Evolutionary conservation across 805 yeast species (phyloP), one percentile per base, ranked within the genome.

Genomic region (Saccharomycopsis babjevae): DNA sequence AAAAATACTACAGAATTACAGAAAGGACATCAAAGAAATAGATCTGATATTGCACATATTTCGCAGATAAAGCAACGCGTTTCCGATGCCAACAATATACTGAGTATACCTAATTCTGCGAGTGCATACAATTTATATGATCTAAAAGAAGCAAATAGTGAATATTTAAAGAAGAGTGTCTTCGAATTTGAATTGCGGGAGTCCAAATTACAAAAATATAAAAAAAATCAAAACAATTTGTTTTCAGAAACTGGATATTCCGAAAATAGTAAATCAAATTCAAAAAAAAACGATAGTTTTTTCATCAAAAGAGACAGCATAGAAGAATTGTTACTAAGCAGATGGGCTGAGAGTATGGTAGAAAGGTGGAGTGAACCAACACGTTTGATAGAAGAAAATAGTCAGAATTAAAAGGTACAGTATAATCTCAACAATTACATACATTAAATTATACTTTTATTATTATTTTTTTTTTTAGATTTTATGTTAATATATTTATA

Each of bases 311-410:
- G 61, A 18, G 73, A 70, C 56, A 66, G 65, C 25, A 70, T 71
- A 11, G 84, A 80, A 65, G 80, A 79, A 64, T 65, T 80, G 20
- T 64, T 80, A 50, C 62, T 79, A 57, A 76, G 77, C 32, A 70
- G 83, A 63, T 80, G 84, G 84, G 77, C 81, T 1, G 82, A 74
- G 58, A 70, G 72, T 3, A 68, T 72, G 65, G 56, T 73, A 18
- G 67, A 66, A 34, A 50, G 62, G 20, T 66, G 64, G 64, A 59
- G 57, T 42, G 52, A 28, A 16, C n/a, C 52, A 22, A 46, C 32
- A 5, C 13, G 18, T 11, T 10, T 22, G 2, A 22, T 46, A 16
- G 32, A 46, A 25, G 28, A 46, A 1, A 15, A 46, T 25, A 11
- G 16, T 25, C 22, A 25, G 28, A 6, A 18, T 13, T 11, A 20